Conservation (phyloP, 2,329 filamentous ascomycete species). For the Diplocarpon mali region DNA sequence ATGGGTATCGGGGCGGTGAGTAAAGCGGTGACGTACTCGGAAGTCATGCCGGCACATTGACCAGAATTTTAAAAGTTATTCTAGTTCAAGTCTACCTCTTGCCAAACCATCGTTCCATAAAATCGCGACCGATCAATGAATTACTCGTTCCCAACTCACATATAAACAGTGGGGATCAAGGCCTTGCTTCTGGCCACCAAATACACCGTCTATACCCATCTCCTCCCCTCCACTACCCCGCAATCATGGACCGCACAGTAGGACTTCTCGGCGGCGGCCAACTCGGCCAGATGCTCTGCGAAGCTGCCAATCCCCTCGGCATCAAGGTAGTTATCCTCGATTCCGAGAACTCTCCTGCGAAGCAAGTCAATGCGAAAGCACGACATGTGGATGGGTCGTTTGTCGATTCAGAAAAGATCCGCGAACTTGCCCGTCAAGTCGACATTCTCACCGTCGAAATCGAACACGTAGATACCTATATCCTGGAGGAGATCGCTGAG, state of each 20-base stretch:
- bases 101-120: too few relatives aligned
- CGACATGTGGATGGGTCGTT: conserved; percentile 76
- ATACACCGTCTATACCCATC: too few relatives aligned
- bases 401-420: conserved; percentile 69
- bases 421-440: conserved; percentile 62
- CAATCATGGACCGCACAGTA: conserved; percentile 22
- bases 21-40: too few relatives aligned
- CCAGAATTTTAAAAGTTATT: too few relatives aligned
- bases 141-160: too few relatives aligned
- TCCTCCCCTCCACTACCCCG: background rate
- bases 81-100: too few relatives aligned
- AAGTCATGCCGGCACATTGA: too few relatives aligned
- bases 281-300: conserved; percentile 86
- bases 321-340: conserved; percentile 75
- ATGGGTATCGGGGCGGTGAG: too few relatives aligned
- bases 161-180: too few relatives aligned
- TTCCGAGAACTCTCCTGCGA: conserved; percentile 65
- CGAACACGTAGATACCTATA: conserved; percentile 85
- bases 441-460: conserved; percentile 90
- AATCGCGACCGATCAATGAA: too few relatives aligned
- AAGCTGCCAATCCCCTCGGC: conserved; percentile 69
- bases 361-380: conserved; percentile 68
- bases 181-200: too few relatives aligned
- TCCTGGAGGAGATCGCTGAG: conserved; percentile 71
- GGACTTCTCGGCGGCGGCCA: conserved; percentile 55